Evolutionary conservation across 192 early-diverging fungal genomes (phyloP), one percentile per base, ranked within the genome.

Genomic region (Podochytrium sp.): DNA sequence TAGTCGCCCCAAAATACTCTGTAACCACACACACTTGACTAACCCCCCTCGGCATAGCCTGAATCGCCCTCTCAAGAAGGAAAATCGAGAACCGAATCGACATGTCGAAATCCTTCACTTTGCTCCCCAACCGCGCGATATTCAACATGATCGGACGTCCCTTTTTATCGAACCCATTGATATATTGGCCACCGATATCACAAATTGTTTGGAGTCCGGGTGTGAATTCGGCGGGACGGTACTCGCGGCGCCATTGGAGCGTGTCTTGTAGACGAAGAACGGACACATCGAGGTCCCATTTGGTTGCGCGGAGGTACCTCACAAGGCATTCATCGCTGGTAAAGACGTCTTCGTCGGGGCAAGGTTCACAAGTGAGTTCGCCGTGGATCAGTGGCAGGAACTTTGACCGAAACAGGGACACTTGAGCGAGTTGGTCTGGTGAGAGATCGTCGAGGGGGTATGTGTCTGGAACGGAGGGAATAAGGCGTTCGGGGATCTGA

Each of bases 21-120:
- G 96, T 88, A 47, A 95, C 79, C 58, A 98, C 85, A 29, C 81
- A 82, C 29, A 98, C 76, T 66, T 85, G 88, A 60, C 95, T 90
- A 55, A 94, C 93, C 18, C 89, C 87, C 5, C 82, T 79, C 3
- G 78, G 79, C 37, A 92, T 91, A 86, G 94, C 89, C 61, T 55
- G 66, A 62, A 92, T 92, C 41, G 89, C 90, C 30, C 80, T 52
- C 78, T 97, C 95, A 39, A 96, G 84, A 30, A 88, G 89, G 74
- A 88, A 96, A 18, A 95, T 84, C 25, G 93, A 87, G 81, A 90
- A 90, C 41, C 88, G 85, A 43, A 97, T 84, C 81, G 94, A 92
- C 59, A 83, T 33, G 30, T 84, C 82, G 47, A 78, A 80, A 14
- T 75, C 79, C 42, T 89, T 90, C 2, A 92, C 83, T 93, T 92